Base-by-base conservation (phyloP, 179 eudicot genomes). In the Sideroxylon spinosum region DNA sequence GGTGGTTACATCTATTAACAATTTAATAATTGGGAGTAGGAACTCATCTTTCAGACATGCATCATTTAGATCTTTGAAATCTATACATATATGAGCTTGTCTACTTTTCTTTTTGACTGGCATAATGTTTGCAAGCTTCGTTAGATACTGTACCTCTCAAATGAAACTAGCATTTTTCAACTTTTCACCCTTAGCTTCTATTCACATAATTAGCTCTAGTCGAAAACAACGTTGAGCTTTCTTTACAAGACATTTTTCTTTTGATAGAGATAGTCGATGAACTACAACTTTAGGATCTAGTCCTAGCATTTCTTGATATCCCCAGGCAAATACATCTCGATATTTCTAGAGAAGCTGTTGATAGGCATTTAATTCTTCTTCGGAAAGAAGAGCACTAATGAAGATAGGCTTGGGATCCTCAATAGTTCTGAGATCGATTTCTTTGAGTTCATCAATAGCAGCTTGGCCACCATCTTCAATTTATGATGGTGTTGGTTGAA, bases 401-500 rank as follows among this genome's bases (percentile, higher is more conserved):
- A 32, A 76, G 7, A 55, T 66, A 9, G 73, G 73, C 4, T 59
- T 65, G 0, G 73, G 73, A 9, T 65, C 53, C 6, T 76, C 71
- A 0, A 11, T 3, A 2, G 60, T 76, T 7, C 71, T 60, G 6
- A 76, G 71, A 4, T 76, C 66, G 9, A 76, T 16, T 29, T 76
- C 65, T 23, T 50, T 68, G 6, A 76, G 71, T 14, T 67, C 65
- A 9, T 67, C 74, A n/a, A 77, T 3, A 10, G 37, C 67, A 13
- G 79, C 23, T 14, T 66, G 57, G 6, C 71, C 65, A 7, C 74
- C 79, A 14, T 77, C 79, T 28, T 77, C 65, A 16, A 77, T 25
- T 7, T 32, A 7, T 0, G 73, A 53, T 46, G 79, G 62, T 20
- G 79, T 26, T 0, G 20, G 48, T 29, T 66, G 49, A 29, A 14